Conservation (phyloP, 441 rosid species). For the Euphorbia schlechtendalii region DNA sequence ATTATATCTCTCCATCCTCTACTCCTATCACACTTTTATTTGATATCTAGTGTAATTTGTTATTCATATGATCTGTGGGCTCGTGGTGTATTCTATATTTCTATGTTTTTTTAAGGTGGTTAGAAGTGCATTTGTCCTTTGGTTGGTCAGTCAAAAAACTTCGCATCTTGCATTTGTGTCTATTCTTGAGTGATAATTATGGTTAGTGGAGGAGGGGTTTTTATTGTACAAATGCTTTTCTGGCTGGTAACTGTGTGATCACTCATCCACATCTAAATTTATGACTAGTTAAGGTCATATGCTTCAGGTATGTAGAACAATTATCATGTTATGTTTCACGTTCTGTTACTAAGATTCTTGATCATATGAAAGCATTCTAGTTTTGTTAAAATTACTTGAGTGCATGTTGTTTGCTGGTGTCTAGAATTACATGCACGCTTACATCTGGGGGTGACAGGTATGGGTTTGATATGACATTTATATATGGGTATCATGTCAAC, state of each 20-base stretch:
- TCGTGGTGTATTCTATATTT: background rate
- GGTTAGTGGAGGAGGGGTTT: background rate
- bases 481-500: too few species aligned
- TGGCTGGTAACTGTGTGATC: background rate
- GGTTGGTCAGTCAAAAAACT: background rate
- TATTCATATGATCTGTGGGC: background rate
- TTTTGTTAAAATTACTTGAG: too few species aligned
- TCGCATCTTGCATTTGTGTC: background rate
- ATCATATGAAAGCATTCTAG: too few species aligned
- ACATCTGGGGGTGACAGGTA: too few species aligned
- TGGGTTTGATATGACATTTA: too few species aligned
- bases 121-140: background rate
- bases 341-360: too few species aligned
- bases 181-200: background rate
- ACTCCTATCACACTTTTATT: background rate
- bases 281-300: background rate
- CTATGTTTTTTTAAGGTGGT: background rate
- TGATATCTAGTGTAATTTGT: conserved; percentile 1
- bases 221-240: background rate
- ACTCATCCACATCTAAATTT: background rate
- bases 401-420: too few species aligned
- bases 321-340: too few species aligned
- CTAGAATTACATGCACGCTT: too few species aligned
- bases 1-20: background rate
- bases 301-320: background rate